Percentiles rank a stretch among this genome's conserved stretches.
These are phyloP conservation scores for Eucalyptus marginata DNA, from an alignment of 345 rosid genomes.

Conservation along the genomic window DNA sequence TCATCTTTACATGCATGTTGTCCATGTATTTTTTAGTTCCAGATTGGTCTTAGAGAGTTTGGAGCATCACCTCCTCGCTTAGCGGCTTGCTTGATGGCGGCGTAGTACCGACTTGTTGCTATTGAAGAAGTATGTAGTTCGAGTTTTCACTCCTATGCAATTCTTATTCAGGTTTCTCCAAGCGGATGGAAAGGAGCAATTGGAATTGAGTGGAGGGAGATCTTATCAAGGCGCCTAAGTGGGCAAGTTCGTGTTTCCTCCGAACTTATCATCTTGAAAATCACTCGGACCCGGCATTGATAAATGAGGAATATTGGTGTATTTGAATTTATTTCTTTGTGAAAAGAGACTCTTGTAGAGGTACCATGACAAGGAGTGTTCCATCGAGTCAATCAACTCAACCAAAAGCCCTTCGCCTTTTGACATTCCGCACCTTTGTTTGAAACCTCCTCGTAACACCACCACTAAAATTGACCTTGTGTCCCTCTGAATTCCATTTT, in stretches of 20 bases:
- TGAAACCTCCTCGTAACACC: not conserved
- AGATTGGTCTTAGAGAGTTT: not conserved
- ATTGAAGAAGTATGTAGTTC: not conserved
- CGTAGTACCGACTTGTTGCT: accelerated
- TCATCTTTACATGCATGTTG: not conserved
- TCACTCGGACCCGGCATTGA: accelerated
- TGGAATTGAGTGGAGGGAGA: not conserved
- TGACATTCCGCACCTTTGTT: not conserved
- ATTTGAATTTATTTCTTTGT: too few species aligned
- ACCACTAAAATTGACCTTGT: not conserved
- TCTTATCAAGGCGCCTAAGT: accelerated
- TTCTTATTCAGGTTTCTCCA: not conserved
- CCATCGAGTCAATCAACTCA: not conserved
- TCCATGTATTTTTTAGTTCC: not conserved
- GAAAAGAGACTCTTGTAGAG: not conserved
- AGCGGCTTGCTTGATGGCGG: accelerated
- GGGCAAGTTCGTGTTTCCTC: not conserved
- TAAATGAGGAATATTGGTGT: accelerated
- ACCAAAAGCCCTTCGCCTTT: not conserved
- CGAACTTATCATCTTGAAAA: not conserved
- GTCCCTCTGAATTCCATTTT: not conserved
- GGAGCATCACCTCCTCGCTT: not conserved
- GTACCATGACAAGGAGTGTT: not conserved
- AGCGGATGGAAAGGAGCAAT: accelerated
- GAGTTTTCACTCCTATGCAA: not conserved